phyloP scores from a whole-genome alignment of 1,139 yeast genomes.

The Hyphopichia buzzinii region DNA sequence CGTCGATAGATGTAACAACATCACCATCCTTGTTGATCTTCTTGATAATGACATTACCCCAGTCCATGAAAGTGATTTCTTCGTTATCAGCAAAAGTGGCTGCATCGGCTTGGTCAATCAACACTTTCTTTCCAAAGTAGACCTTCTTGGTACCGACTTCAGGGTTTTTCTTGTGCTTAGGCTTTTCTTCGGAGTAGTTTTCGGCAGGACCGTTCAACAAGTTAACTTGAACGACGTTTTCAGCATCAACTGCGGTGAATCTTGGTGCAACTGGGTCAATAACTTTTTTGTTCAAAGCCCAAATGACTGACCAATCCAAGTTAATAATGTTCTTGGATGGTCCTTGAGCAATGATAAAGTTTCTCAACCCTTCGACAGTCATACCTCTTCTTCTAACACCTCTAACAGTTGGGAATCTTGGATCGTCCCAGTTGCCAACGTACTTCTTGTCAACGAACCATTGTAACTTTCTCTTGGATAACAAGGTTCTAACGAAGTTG shows the following conservation, averaged over 20 bases:
- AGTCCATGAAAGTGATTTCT: slow-evolving; percentile 96
- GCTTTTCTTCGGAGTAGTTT: slow-evolving; percentile 66
- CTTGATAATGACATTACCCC: slow-evolving; percentile 92
- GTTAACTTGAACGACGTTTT: slow-evolving; percentile 63
- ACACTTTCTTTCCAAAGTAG: slow-evolving; percentile 57
- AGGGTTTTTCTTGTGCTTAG: slow-evolving; percentile 95
- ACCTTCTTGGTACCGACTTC: slow-evolving; percentile 86
- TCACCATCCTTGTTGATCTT: slow-evolving; percentile 64
- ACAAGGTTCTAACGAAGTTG: slow-evolving; percentile 89
- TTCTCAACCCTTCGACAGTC: slow-evolving; percentile 95
- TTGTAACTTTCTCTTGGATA: slow-evolving; percentile 95
- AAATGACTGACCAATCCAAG: slow-evolving; percentile 93
- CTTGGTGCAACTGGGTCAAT: slow-evolving; percentile 97
- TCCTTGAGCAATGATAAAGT: slow-evolving; percentile 91
- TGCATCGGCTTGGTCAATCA: slow-evolving; percentile 92
- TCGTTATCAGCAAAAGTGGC: slow-evolving; percentile 66
- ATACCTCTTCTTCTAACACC: slow-evolving; percentile 99
- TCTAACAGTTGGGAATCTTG: slow-evolving; percentile 97
- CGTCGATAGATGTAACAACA: slow-evolving; percentile 63
- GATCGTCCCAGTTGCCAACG: slow-evolving; percentile 96
- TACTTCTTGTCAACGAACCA: slow-evolving; percentile 93
- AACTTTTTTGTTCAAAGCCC: slow-evolving; percentile 96
- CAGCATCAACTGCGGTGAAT: slow-evolving; percentile 71
- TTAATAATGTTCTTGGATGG: slow-evolving; percentile 95
- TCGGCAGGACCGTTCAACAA: slow-evolving; percentile 69